Evolutionary conservation across 83 land plant species (phyloP).

Genomic region (Picea abies): DNA sequence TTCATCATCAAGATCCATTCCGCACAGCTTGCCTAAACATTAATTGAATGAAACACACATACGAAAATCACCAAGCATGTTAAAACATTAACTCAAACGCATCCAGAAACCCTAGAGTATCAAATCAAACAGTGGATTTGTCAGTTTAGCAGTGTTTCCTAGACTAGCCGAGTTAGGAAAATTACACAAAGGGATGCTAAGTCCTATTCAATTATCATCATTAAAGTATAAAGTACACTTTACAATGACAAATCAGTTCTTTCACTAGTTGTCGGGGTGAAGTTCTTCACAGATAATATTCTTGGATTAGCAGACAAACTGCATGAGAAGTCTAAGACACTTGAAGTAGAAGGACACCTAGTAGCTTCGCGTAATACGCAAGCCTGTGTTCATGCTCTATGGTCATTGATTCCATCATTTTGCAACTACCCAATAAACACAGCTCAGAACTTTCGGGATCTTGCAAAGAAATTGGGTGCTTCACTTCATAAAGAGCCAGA

Average conservation of each 20-base stretch:
- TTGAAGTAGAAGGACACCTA: conserved; percentile 55
- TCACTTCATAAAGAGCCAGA: conserved; percentile 59
- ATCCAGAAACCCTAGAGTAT: too few relatives aligned
- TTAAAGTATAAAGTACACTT: too few relatives aligned
- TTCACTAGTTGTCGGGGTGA: conserved; percentile 51
- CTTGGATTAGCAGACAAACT: conserved; percentile 41
- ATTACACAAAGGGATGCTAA: conserved; percentile 68
- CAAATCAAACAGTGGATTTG: too few relatives aligned
- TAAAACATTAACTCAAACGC: too few relatives aligned
- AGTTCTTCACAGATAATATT: conserved; percentile 52
- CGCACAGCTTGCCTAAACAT: too few relatives aligned
- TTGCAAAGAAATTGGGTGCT: conserved; percentile 46
- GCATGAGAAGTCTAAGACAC: conserved; percentile 54
- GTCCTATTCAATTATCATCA: background rate
- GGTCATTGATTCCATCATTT: conserved; percentile 89
- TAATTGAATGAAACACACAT: too few relatives aligned
- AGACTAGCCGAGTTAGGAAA: too few relatives aligned
- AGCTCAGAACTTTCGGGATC: conserved; percentile 54
- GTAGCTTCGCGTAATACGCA: conserved; percentile 66
- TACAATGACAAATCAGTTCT: too few relatives aligned
- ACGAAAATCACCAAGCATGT: too few relatives aligned
- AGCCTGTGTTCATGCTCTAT: conserved; percentile 71
- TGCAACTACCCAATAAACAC: conserved; percentile 93
- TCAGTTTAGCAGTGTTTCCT: too few relatives aligned
- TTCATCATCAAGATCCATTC: too few relatives aligned